Evolutionary conservation across 352 stramenopile genomes (phyloP).

Genomic region (Phytophthora foliorum): DNA sequence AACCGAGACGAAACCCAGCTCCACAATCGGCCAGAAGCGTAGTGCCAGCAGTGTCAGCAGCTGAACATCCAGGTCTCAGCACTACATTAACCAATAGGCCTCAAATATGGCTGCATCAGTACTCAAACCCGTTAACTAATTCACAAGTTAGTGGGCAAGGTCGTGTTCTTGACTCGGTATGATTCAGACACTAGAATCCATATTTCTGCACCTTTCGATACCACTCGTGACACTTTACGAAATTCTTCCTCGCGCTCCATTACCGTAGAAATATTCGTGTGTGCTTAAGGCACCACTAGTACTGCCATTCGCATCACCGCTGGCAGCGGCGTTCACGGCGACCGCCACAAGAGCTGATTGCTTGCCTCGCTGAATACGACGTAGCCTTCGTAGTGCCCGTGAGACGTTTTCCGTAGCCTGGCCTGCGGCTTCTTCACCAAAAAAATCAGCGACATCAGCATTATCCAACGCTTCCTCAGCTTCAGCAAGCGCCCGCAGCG

Average conservation of each 20-base stretch:
- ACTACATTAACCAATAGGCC: too few species aligned
- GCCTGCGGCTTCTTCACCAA: conserved; percentile 36
- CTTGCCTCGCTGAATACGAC: conserved; percentile 54
- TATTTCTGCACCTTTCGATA: not conserved
- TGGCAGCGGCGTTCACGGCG: conserved; percentile 23
- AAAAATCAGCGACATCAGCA: conserved; percentile 45
- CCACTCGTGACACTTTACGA: conserved; percentile 15
- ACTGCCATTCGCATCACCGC: conserved; percentile 19
- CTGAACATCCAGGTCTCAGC: too few species aligned
- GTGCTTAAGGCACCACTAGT: conserved; percentile 18
- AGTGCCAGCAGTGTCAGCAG: conserved; percentile 26
- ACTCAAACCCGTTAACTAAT: too few species aligned
- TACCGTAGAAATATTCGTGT: conserved; percentile 53
- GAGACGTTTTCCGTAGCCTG: conserved; percentile 36
- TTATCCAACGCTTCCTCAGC: conserved; percentile 56
- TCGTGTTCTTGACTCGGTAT: too few species aligned
- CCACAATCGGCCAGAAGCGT: conserved; percentile 36
- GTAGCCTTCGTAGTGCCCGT: conserved; percentile 40
- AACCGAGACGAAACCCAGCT: conserved; percentile 5
- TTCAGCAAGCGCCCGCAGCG: conserved; percentile 41
- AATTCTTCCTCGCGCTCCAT: conserved; percentile 12
- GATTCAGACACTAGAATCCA: too few species aligned
- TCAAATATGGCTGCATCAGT: too few species aligned
- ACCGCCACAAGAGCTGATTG: conserved; percentile 44
- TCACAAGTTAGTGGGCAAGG: too few species aligned